Base-by-base conservation (phyloP, 2,329 filamentous ascomycete species). In the Venturia oleaginea region DNA sequence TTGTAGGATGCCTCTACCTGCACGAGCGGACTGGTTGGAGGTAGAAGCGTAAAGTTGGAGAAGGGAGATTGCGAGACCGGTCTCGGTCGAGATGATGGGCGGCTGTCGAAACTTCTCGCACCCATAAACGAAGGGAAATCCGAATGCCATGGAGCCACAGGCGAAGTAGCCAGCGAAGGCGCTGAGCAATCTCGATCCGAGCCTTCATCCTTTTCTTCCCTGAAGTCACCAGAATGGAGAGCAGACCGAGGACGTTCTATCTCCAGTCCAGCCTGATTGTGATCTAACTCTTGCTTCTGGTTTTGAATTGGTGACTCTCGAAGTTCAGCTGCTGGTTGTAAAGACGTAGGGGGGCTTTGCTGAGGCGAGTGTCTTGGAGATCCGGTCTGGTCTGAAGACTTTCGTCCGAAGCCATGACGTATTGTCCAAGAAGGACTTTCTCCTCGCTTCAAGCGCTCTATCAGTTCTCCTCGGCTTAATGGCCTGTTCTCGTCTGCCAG, bases 1-100 rank as follows among this genome's bases (percentile, higher is more conserved):
- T 92, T 94, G 76, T 88, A 95, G 71, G 91, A 86, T 51, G 92
- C 91, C 30, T 51, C 46, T 27, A 51, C 46, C 71, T 97, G 87
- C 0, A 95, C 92, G 13, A 99, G 80, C 17, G 94, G 94, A 70
- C 92, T 97, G 2, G 94, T 97, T 0, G 94, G 93, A 2, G 90
- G 85, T 75, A 93, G 89, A 67, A 96, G 89, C 38, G 89, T 82
- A 73, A 96, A 97, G 69, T 86, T 92, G 1, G 87, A 89, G 0
- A 89, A 88, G 0, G 91, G 89, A 8, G 87, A 91, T 65, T 77
- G 76, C 40, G 78, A 80, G 24, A 72, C 69, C n/a, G 77, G 76
- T 65, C 78, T 73, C 60, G 76, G 71, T 59, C 77, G 72, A 34
- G 51, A 43, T 11, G 38, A 34, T 30, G 55, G 27, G 13, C 54